phyloP scores from a whole-genome alignment of 495 filamentous ascomycete genomes.

The Aspergillus incahuasiensis region DNA sequence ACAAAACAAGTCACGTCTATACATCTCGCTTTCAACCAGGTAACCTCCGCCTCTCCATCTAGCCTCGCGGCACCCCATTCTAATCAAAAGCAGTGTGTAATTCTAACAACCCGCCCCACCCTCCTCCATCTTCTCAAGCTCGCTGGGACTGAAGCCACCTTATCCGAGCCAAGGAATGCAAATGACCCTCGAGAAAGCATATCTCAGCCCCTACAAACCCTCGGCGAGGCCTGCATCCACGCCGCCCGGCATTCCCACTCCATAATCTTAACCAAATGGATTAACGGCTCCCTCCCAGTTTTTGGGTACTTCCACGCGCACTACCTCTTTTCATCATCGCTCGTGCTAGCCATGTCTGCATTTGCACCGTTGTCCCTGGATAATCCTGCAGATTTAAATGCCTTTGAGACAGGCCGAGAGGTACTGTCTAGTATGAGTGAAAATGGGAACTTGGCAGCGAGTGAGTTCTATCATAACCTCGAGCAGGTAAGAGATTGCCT shows the following conservation, averaged over 20 bases:
- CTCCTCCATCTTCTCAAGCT: constrained; percentile 40
- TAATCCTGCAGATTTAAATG: constrained; percentile 29
- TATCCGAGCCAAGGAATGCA: too few relatives aligned
- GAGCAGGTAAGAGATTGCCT: constrained; percentile 35
- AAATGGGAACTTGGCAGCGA: constrained; percentile 40
- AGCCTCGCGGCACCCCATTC: background rate
- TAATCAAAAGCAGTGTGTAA: constrained; percentile 21
- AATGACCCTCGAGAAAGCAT: background rate
- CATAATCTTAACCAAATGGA: constrained; percentile 41
- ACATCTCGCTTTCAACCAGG: constrained; percentile 40
- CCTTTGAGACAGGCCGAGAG: constrained; percentile 38
- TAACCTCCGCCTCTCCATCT: background rate
- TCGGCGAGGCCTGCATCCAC: constrained; percentile 44
- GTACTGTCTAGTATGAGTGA: constrained; percentile 38
- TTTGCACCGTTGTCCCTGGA: constrained; percentile 39
- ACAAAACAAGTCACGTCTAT: constrained; percentile 37
- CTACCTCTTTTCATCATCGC: constrained; percentile 42
- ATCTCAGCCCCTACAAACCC: constrained; percentile 33
- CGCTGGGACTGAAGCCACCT: constrained; percentile 15
- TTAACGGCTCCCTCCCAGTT: constrained; percentile 40
- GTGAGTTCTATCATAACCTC: constrained; percentile 38
- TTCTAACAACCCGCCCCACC: constrained; percentile 39
- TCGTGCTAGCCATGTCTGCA: constrained; percentile 41
- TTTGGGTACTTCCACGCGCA: constrained; percentile 46
- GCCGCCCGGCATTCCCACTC: constrained; percentile 41